Conservation (phyloP, 2,329 filamentous ascomycete species). For the Scytalidium sp. region DNA sequence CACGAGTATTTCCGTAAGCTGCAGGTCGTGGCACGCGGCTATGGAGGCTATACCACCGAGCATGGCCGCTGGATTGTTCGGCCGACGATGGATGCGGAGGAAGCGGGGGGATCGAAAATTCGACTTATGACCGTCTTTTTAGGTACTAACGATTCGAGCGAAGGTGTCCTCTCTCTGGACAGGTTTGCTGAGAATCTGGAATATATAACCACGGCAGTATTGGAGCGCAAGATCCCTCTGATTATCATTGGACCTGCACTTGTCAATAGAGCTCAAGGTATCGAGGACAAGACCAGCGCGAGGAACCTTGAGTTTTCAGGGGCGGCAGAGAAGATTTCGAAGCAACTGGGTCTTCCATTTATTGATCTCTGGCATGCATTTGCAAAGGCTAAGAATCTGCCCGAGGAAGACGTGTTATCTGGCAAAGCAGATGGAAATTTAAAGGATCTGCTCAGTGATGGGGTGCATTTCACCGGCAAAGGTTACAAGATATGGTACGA, state of each 20-base stretch:
- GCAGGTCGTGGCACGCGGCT: conserved; percentile 3
- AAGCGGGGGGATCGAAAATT: conserved; percentile 1
- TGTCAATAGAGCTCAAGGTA: neutral
- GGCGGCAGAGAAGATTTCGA: conserved; percentile 1
- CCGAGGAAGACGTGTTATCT: neutral
- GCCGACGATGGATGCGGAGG: conserved; percentile 1
- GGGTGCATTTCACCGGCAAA: conserved; percentile 3
- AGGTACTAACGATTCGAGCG: conserved; percentile 3
- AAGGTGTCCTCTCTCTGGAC: neutral
- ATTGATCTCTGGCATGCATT: conserved; percentile 6
- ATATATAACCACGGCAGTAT: neutral
- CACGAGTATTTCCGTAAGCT: conserved; percentile 5
- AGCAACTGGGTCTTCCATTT: neutral
- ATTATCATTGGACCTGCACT: conserved; percentile 1
- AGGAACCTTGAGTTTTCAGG: conserved; percentile 1
- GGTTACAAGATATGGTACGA: conserved; percentile 4
- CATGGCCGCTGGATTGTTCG: neutral
- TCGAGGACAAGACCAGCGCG: conserved; percentile 1
- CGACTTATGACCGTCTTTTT: conserved; percentile 3
- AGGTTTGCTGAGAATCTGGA: neutral
- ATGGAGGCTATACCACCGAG: conserved; percentile 4
- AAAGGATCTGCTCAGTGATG: conserved; percentile 2
- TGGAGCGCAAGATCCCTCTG: neutral
- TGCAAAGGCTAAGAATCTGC: neutral
- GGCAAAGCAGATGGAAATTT: neutral